These are phyloP conservation scores for Annulohypoxylon moriforme DNA, from an alignment of 495 filamentous ascomycete genomes.

Conservation along the genomic window DNA sequence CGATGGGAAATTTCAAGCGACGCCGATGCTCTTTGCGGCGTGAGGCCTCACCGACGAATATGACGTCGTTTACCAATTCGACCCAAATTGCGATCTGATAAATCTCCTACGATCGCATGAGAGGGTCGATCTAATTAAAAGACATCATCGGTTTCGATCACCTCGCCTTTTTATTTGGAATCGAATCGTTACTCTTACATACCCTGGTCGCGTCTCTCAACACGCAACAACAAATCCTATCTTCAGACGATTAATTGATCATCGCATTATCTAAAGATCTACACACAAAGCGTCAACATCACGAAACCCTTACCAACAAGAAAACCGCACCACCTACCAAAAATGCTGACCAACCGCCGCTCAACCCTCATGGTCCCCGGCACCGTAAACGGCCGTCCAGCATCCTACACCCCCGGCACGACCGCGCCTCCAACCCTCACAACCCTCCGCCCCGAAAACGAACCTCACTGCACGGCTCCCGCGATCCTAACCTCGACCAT, in stretches of 20 bases:
- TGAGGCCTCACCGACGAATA: conserved; percentile 30
- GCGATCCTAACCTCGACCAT: conserved; percentile 39
- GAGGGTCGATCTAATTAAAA: conserved; percentile 18
- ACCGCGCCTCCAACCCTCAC: conserved; percentile 9
- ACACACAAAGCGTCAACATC: background rate
- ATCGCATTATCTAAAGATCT: background rate
- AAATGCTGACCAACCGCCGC: conserved; percentile 46
- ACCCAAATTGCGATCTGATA: conserved; percentile 25
- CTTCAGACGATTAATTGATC: background rate
- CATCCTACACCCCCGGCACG: background rate
- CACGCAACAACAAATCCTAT: background rate
- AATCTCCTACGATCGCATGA: conserved; percentile 30
- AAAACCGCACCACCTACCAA: conserved; percentile 11
- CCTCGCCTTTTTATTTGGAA: conserved; percentile 1
- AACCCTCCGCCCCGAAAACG: conserved; percentile 29
- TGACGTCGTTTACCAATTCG: conserved; percentile 20
- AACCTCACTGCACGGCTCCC: conserved; percentile 35
- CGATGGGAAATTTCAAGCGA: conserved; percentile 36
- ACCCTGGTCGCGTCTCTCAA: background rate
- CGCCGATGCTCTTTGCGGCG: background rate
- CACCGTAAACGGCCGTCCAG: conserved; percentile 23
- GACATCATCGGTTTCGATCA: conserved; percentile 5
- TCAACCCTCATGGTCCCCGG: conserved; percentile 40
- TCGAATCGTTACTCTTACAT: background rate
- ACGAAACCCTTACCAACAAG: background rate